Evolutionary conservation across 257 asterid species (phyloP).

Genomic region (Solanum gandarillasii): DNA sequence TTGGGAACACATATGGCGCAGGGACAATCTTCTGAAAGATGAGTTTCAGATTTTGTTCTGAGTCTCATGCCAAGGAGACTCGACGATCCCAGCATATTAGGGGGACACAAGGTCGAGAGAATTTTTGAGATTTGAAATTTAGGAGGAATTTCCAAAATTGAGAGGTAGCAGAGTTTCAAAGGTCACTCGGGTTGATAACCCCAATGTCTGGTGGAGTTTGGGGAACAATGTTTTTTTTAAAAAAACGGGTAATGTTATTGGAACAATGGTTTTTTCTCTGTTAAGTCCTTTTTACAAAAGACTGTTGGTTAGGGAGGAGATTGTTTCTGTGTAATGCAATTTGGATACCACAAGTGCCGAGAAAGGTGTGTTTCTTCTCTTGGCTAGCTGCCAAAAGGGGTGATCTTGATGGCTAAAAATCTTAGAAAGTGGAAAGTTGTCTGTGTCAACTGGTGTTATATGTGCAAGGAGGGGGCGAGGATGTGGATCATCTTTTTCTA

Average conservation of each 20-base stretch:
- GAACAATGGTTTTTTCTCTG: background rate
- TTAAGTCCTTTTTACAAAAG: background rate
- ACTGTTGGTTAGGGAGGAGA: background rate
- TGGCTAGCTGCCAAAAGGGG: background rate
- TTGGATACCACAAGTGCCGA: background rate
- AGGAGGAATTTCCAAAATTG: background rate
- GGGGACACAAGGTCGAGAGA: background rate
- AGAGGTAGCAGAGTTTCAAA: background rate
- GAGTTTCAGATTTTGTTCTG: background rate
- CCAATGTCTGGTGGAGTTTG: background rate
- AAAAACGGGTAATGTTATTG: background rate
- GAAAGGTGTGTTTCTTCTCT: background rate
- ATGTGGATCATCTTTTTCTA: background rate
- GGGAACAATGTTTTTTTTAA: no score
- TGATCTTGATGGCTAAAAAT: background rate
- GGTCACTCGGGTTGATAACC: background rate
- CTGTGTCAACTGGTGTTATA: background rate
- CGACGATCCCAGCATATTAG: background rate
- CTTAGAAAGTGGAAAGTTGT: background rate
- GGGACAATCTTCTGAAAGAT: background rate
- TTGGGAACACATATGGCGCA: background rate
- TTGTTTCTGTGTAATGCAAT: background rate
- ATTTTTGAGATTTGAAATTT: background rate
- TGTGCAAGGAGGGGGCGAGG: background rate
- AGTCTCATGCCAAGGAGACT: background rate